These are phyloP conservation scores for Colletotrichum cuscutae DNA, from an alignment of 2,329 filamentous ascomycete species.

Conservation along the genomic window DNA sequence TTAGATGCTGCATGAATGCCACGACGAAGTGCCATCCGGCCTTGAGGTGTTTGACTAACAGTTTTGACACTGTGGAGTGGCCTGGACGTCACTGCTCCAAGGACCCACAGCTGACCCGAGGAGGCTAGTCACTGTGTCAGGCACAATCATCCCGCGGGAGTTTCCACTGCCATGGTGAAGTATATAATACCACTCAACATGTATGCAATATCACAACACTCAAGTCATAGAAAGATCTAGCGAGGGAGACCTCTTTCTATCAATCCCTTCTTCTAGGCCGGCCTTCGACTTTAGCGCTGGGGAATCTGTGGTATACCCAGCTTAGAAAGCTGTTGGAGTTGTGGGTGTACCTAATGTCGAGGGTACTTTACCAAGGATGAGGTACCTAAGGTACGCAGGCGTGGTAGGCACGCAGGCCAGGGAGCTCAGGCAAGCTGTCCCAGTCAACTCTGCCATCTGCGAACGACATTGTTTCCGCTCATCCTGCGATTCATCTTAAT, in stretches of 20 bases:
- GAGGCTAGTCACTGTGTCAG: background rate
- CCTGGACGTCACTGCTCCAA: background rate
- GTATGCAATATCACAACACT: background rate
- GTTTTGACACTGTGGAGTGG: slow-evolving; percentile 3
- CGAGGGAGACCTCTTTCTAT: background rate
- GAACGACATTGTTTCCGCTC: background rate
- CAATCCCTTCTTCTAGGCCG: background rate
- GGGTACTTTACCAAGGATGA: background rate
- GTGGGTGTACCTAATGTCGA: background rate
- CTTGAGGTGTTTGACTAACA: background rate
- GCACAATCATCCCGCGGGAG: background rate
- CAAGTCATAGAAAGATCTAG: background rate
- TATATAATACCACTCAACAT: background rate
- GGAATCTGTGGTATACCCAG: background rate
- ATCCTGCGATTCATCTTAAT: background rate
- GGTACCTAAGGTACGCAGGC: background rate
- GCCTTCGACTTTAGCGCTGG: background rate
- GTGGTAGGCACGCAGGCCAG: background rate
- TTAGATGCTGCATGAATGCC: background rate
- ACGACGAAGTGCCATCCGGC: background rate
- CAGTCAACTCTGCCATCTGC: background rate
- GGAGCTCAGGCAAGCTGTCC: slow-evolving; percentile 10
- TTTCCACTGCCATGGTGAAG: background rate
- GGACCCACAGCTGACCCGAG: background rate
- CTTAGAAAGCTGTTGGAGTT: background rate